Conservation (phyloP, 352 stramenopile genomes). For the Phytophthora vignae region DNA sequence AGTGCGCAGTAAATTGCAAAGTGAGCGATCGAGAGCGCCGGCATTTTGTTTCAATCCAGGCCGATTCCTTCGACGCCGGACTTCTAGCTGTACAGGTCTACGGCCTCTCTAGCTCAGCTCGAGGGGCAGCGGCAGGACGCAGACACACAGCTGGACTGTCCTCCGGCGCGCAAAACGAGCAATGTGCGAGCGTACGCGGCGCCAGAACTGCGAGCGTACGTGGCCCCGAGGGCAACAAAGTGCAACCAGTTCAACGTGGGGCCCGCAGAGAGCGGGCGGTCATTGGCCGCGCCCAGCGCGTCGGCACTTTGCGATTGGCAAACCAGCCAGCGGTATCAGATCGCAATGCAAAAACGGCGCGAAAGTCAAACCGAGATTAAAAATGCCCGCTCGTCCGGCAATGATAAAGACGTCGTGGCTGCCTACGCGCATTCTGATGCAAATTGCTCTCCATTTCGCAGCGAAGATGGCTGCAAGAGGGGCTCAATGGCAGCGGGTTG, state of each 20-base stretch:
- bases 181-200: slow-evolving; percentile 36
- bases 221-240: not conserved
- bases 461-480: not conserved
- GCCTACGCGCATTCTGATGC: not conserved
- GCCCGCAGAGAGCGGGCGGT: slow-evolving; percentile 10
- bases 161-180: slow-evolving; percentile 26
- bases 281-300: slow-evolving; percentile 14
- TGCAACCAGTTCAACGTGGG: slow-evolving; percentile 14
- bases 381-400: not conserved
- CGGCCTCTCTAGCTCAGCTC: slow-evolving; percentile 9
- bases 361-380: slow-evolving; percentile 14
- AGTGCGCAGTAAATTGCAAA: slow-evolving; percentile 26
- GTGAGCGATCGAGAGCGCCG: slow-evolving; percentile 21
- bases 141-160: slow-evolving; percentile 11
- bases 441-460: not conserved
- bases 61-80: not conserved
- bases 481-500: not conserved
- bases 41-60: slow-evolving; percentile 5
- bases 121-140: slow-evolving; percentile 9
- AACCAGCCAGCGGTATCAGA: slow-evolving; percentile 3
- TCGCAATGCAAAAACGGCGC: slow-evolving; percentile 5
- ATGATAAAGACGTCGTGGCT: not conserved
- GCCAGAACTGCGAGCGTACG: slow-evolving; percentile 6
- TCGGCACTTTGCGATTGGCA: slow-evolving; percentile 18
- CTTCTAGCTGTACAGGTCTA: slow-evolving; percentile 10